A percentile compares a stretch with the other conserved stretches of the same genome.
Conservation (phyloP, 305 asterid species). For the Salvia sclarea region DNA sequence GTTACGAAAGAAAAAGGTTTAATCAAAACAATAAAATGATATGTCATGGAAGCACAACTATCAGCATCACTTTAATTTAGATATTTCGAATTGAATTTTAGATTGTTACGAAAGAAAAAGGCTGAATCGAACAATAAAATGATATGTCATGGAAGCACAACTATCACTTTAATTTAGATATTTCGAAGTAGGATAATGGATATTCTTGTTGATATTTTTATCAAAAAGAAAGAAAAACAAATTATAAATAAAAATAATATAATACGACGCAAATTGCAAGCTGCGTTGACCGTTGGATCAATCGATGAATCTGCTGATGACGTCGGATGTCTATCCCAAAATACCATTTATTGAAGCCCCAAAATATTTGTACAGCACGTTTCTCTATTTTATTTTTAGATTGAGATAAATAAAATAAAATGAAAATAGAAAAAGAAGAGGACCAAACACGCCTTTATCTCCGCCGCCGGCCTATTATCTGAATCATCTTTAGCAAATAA, state of each 20-base stretch:
- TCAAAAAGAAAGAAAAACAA: not conserved
- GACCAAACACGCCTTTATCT: slow-evolving; percentile 39
- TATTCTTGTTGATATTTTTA: not conserved
- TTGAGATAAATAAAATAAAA: not conserved
- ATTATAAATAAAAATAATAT: not conserved
- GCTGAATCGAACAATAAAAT: no score
- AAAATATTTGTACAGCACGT: not conserved
- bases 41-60: no score
- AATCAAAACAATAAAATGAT: no score
- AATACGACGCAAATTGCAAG: not conserved
- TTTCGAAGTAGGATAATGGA: not conserved
- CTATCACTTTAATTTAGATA: not conserved
- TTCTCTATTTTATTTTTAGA: not conserved
- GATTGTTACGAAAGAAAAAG: no score
- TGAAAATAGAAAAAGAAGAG: slow-evolving; percentile 27
- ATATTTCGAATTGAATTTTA: no score
- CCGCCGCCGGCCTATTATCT: slow-evolving; percentile 34
- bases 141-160: no score
- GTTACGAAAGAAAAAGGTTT: no score
- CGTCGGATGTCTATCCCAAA: slow-evolving; percentile 29
- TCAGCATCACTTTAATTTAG: not conserved
- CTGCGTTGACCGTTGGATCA: not conserved
- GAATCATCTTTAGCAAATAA: not conserved
- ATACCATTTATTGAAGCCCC: not conserved
- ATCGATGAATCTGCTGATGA: slow-evolving; percentile 9